phyloP scores from a whole-genome alignment of 208 protist species.

The Porcisia hertigi region DNA sequence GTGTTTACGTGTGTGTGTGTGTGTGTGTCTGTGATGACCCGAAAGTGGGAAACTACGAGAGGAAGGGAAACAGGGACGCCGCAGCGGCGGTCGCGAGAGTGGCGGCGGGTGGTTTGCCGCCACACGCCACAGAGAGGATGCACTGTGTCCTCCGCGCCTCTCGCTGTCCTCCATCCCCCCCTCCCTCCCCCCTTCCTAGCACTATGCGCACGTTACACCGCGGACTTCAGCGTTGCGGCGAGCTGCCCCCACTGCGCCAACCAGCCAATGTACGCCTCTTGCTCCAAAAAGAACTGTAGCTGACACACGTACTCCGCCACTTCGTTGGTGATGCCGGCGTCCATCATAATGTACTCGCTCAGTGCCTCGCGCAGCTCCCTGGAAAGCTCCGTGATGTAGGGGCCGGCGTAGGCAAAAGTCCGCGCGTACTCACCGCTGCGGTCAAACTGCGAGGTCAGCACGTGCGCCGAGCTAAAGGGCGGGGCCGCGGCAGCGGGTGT shows the following conservation, averaged over 20 bases:
- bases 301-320: conserved; percentile 86
- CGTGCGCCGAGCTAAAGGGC: conserved; percentile 8
- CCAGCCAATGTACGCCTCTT: conserved; percentile 87
- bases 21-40: too few relatives aligned
- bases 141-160: neutral
- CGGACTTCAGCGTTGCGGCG: conserved; percentile 20
- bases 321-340: conserved; percentile 56
- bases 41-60: too few relatives aligned
- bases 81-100: too few relatives aligned
- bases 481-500: conserved; percentile 1
- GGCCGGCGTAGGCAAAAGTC: conserved; percentile 63
- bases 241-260: conserved; percentile 58
- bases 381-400: conserved; percentile 75
- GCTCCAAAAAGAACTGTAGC: conserved; percentile 82
- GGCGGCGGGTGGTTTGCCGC: neutral
- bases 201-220: conserved; percentile 1
- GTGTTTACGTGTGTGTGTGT: too few relatives aligned
- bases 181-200: neutral
- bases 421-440: conserved; percentile 56
- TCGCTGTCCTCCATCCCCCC: too few relatives aligned
- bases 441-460: conserved; percentile 45
- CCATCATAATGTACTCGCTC: conserved; percentile 53
- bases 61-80: too few relatives aligned
- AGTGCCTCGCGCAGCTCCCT: conserved; percentile 66
- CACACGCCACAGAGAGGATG: neutral